Evolutionary conservation across 2,329 filamentous ascomycete species (phyloP).

Genomic region (Xylariaceae sp.): DNA sequence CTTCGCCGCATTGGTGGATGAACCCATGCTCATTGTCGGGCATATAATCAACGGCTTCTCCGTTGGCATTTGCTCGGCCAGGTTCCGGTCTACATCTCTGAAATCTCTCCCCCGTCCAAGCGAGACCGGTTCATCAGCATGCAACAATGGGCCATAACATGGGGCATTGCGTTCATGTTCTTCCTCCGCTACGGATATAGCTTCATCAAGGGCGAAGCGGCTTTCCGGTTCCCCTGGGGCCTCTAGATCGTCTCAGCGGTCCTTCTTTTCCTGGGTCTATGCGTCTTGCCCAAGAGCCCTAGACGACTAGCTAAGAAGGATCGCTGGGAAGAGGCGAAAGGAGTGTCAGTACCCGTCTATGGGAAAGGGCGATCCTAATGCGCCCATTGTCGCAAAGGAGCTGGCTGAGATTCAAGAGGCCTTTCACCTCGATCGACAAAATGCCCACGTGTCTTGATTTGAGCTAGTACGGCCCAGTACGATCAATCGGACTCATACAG

Average conservation of each 20-base stretch:
- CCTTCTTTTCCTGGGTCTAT: conserved; percentile 50
- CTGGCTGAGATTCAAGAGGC: conserved; percentile 75
- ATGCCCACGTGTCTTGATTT: conserved; percentile 71
- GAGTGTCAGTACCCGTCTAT: conserved; percentile 63
- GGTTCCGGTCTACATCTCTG: conserved; percentile 74
- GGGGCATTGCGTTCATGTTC: conserved; percentile 57
- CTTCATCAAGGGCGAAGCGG: conserved; percentile 50
- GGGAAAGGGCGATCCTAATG: conserved; percentile 68
- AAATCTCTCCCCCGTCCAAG: conserved; percentile 60
- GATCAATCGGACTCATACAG: conserved; percentile 75
- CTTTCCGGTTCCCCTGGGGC: conserved; percentile 59
- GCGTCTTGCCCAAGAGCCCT: conserved; percentile 56
- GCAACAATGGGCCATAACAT: conserved; percentile 55
- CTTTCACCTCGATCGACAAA: conserved; percentile 74
- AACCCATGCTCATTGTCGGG: conserved; percentile 68
- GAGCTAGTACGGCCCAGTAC: conserved; percentile 78
- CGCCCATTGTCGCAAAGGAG: conserved; percentile 71
- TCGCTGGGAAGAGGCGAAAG: conserved; percentile 53
- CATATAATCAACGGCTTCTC: conserved; percentile 74
- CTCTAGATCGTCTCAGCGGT: conserved; percentile 54
- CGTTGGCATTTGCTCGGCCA: conserved; percentile 77
- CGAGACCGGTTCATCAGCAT: conserved; percentile 52
- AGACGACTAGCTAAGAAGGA: conserved; percentile 59
- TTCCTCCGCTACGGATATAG: conserved; percentile 56
- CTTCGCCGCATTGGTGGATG: conserved; percentile 53